Base-by-base conservation (phyloP, 2,329 filamentous ascomycete genomes). In the Arachnomyces sp. region DNA sequence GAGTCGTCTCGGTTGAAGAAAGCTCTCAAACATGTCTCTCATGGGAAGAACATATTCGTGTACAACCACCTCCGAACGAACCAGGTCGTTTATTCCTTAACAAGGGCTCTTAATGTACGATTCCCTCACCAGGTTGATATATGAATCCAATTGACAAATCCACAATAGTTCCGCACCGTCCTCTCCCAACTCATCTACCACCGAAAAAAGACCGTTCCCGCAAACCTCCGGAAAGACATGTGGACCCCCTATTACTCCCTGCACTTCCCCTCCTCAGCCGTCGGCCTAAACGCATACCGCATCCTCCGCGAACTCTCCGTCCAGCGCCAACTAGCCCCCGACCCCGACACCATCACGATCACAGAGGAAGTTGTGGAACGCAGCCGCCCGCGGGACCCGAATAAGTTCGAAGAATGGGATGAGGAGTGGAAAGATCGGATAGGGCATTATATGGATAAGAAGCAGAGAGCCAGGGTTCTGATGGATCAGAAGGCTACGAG, bases 401-500 rank as follows among this genome's bases (percentile, higher is more conserved):
- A 59, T 25, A 54, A 65, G 31, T 63, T 64, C 9, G 58, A 68
- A 43, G 50, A 64, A 40, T 61, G 64, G 52, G 56, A 68, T 43
- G 49, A 65, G 43, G 57, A 66, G 42, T 58, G 56, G 51, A 48
- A 50, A 43, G 51, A 61, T 49, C 64, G 67, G 49, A 57, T 68
- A 43, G 63, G 65, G 17, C 55, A 61, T 42, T 47, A 70, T 31
- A 60, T 70, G 51, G 53, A 66, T 46, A 70, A 73, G 57, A 67
- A 68, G 45, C 55, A 69, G 44, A 64, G 71, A 15, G 70, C 69
- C n/a, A 65, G 64, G 40, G 63, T 64, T 33, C 63, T 81, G 33
- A 79, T 80, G 76, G 66, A 81, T 52, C 77, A 81, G 55, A 78
- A 76, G 55, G 76, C 74, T n/a, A 80, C 77, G 42, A 70, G 66